Base-by-base conservation (phyloP, 148 eudicot species). In the Vaccinium macrocarpon region DNA sequence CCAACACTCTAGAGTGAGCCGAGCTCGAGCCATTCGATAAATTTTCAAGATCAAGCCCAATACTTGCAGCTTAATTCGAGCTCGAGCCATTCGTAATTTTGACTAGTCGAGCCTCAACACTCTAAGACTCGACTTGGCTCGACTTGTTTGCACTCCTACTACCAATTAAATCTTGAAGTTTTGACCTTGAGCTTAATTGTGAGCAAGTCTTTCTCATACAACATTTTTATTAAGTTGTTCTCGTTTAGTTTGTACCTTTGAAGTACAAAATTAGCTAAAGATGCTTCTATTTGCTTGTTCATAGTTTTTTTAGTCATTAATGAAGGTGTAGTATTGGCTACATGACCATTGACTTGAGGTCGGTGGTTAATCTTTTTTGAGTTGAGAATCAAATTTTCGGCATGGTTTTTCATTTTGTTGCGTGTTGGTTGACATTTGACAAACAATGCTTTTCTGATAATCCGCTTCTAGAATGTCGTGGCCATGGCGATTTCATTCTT, bases 371-470 rank as follows among this genome's bases (percentile, higher is more conserved):
- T 71, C 48, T 71, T 71, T 71, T 15, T 35, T 71, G 48, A 71
- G 19, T 35, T 35, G 72, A 35, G 46, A 71, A 35, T 32, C 76
- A 72, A 35, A 72, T 72, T 71, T 59, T 72, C 49, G 0, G 49
- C 48, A 16, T 72, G 49, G 21, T 15, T 13, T 56, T 14, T 51
- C 35, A 79, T 57, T 10, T 23, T 23, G 56, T 81, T 66, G 46
- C 50, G 27, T 62, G 38, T 80, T 57, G 70, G 29, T 68, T 49
- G 83, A 50, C 49, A 49, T 79, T 8, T 16, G 81, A 79, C 48
- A 56, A 55, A 56, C 49, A 55, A 38, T 25, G 48, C 8, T 79
- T 79, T 56, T 13, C 8, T 29, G 49, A 79, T 66, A 32, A 79
- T 77, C 53, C 15, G 5, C 32, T 1, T 77, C 59, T 25, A 25